phyloP scores from a whole-genome alignment of 2,329 filamentous ascomycete genomes.

The Nakataea oryzae region DNA sequence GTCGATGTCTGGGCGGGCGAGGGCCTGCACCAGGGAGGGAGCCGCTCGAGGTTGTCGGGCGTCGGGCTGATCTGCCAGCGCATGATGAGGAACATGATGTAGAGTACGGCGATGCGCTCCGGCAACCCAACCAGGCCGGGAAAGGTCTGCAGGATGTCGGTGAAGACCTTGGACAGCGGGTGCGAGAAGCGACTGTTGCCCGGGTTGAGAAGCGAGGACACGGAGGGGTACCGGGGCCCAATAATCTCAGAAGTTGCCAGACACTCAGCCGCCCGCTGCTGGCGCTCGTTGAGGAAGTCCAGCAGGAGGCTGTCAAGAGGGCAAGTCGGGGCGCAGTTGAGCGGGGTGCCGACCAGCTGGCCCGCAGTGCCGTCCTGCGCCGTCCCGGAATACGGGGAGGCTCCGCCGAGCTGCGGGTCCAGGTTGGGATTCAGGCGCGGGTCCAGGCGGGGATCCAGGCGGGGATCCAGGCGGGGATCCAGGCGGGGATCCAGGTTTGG shows the following conservation, averaged over 20 bases:
- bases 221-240: slow-evolving; percentile 70
- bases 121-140: slow-evolving; percentile 69
- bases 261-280: slow-evolving; percentile 55
- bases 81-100: slow-evolving; percentile 80
- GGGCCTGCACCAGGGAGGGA: slow-evolving; percentile 66
- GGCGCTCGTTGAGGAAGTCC: slow-evolving; percentile 64
- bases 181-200: slow-evolving; percentile 52
- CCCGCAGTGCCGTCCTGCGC: background rate
- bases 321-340: slow-evolving; percentile 58
- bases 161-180: slow-evolving; percentile 74
- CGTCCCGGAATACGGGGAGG: background rate
- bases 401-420: background rate
- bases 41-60: slow-evolving; percentile 64
- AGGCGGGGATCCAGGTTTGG: slow-evolving; percentile 3
- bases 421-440: background rate
- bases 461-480: background rate
- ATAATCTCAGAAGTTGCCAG: slow-evolving; percentile 54
- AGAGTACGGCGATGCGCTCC: slow-evolving; percentile 72
- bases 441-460: background rate
- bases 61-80: slow-evolving; percentile 77
- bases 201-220: slow-evolving; percentile 69
- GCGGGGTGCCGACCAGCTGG: background rate
- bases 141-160: slow-evolving; percentile 76
- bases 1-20: slow-evolving; percentile 28
- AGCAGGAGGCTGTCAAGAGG: slow-evolving; percentile 70